Evolutionary conservation across 805 yeast species (phyloP), one percentile per base, ranked within the genome.

Genomic region (Yamadazyma insecticola): DNA sequence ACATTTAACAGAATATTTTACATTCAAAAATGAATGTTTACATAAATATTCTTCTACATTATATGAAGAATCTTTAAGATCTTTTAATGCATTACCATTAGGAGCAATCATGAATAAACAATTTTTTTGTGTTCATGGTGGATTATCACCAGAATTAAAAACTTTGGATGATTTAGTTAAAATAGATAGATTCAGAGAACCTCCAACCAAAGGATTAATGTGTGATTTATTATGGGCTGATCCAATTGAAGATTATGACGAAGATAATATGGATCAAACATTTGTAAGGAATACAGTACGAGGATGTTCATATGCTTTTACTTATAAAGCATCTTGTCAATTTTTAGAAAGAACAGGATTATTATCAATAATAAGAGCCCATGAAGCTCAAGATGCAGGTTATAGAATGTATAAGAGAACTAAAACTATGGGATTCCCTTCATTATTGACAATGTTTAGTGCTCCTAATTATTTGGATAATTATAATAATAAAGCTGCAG

Each of bases 331-430:
- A 0, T 74, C 81, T 3, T 81, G 92, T 47, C 74, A 74, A 26
- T 90, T 90, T 47, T 64, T 90, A 46, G 81, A 82, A 44, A 67
- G 77, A 31, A 90, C 87, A 24, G 82, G 85, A 14, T 62, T 90
- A 22, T 63, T 90, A 19, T 81, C 88, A n/a, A 75, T 90, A 21
- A 86, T 90, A 27, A 71, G 98, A 36, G 97, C 97, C 1, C 98
- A 90, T 56, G 97, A 90, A 60, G 97, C 97, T 1, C 98, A 90
- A 58, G 97, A 90, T 57, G 89, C 92, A 7, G 98, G 98, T 22
- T 90, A 89, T 59, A 68, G 96, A 53, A 92, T 92, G 86, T 90
- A 90, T 60, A 82, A 81, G 47, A 76, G 85, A 43, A 85, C 96
- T 2, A 73, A 76, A 39, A 70, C 83, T 4, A 78, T 88, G 50